Base-by-base conservation (phyloP, 306 rosid genomes). In the Trichosanthes cucumerina region DNA sequence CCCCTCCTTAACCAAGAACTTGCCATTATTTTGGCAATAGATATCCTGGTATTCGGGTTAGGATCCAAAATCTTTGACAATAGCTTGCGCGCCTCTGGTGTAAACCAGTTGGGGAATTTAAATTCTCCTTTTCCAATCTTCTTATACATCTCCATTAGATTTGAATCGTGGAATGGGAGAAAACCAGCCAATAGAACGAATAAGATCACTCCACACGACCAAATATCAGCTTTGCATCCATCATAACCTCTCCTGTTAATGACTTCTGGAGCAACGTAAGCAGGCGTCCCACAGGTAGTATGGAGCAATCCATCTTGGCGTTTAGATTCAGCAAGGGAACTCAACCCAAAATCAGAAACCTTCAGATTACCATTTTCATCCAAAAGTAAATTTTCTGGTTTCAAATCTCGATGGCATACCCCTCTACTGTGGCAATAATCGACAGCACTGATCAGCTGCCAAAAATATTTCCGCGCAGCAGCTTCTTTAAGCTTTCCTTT, bases 191-290 rank as follows among this genome's bases (percentile, higher is more conserved):
- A 81, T 2, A 96, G 90, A 86, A 89, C 99, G 74, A 33, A 96
- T 83, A 96, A 84, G 85, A 96, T 81, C 86, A 96, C 99, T 73
- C 99, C 99, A 44, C 97, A 93, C 1, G 99, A 96, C 99, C 99
- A 96, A 77, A 93, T 89, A 86, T 96, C 99, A 62, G 99, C 93
- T 87, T 93, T 96, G 68, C 78, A 6, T 38, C 99, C 99, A 75
- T 93, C 98, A 62, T 96, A 96, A 36, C 98, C 99, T 76, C 72
- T 90, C 84, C 99, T 81, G 86, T 78, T 89, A 54, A 96, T 93
- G 64, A 96, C 92, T 87, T 96, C 99, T 4, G 99, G 97, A 71
- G 98, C 88, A 81, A 93, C 98, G 62, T 96, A 96, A 16, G 99
- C 94, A 71, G 98, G 99, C 14, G 99, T 96, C 52, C 99, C 99